Percentiles rank a stretch among this genome's conserved stretches.
Evolutionary conservation across 257 asterid species (phyloP).

Genomic region (Eustoma russellianum): DNA sequence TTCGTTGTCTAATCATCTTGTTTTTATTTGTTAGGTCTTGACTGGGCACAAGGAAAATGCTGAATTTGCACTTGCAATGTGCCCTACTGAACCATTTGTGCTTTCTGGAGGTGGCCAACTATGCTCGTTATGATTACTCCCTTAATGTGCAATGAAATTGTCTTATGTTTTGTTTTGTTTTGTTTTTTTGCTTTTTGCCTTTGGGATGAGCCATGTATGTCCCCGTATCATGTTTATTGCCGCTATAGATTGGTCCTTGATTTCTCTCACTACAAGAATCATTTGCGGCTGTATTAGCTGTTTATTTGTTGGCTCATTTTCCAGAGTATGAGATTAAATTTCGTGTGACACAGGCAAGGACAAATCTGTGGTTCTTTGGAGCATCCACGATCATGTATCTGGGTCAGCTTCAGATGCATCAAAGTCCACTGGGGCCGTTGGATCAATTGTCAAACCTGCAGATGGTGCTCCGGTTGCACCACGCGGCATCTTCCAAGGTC

Average conservation of each 20-base stretch:
- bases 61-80: conserved; percentile 94
- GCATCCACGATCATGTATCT: conserved; percentile 90
- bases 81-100: conserved; percentile 95
- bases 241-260: not conserved
- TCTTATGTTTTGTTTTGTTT: not conserved
- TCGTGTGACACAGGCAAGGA: conserved; percentile 63
- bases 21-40: conserved; percentile 40
- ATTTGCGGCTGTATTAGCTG: not conserved
- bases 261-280: not conserved
- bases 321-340: not conserved
- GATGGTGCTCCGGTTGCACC: conserved; percentile 81
- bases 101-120: conserved; percentile 74
- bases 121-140: not conserved
- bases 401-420: conserved; percentile 57
- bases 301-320: not conserved
- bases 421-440: conserved; percentile 43
- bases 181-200: not conserved
- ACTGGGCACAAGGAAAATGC: conserved; percentile 96
- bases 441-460: conserved; percentile 62
- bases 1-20: no score
- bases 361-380: conserved; percentile 92
- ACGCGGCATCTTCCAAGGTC: conserved; percentile 86
- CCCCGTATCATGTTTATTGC: not conserved
- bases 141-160: not conserved
- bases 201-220: not conserved